Conservation (phyloP, 192 early-diverging fungal species). For the Allomyces macrogynus region DNA sequence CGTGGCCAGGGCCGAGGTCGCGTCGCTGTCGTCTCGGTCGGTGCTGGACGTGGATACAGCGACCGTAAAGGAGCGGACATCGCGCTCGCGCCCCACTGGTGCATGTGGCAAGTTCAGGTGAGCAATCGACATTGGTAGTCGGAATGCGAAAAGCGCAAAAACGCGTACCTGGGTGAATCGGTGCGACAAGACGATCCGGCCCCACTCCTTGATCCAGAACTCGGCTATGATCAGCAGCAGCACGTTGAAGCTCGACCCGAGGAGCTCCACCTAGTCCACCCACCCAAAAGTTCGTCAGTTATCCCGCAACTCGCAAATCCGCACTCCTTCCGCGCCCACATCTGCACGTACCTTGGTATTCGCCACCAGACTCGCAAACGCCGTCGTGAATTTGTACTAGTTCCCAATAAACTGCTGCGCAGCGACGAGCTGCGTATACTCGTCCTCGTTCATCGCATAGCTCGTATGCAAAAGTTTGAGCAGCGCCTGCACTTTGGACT, state of each 20-base stretch:
- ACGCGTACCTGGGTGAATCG: neutral
- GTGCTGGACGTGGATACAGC: neutral
- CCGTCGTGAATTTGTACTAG: neutral
- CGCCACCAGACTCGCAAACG: neutral
- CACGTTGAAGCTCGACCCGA: neutral
- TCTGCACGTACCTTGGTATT: neutral
- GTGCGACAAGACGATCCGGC: neutral
- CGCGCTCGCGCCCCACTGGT: neutral
- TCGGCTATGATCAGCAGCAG: neutral
- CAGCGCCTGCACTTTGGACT: neutral
- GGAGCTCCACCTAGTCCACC: neutral
- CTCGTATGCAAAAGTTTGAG: neutral
- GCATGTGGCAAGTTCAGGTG: neutral
- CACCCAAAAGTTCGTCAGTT: too few relatives aligned
- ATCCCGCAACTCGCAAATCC: neutral
- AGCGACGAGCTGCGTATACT: neutral
- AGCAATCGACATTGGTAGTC: neutral
- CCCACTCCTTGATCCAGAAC: neutral
- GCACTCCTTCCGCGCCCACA: too few relatives aligned
- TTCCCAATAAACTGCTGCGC: neutral
- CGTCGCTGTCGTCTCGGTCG: neutral
- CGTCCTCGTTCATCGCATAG: neutral
- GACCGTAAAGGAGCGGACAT: neutral
- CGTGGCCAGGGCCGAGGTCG: neutral
- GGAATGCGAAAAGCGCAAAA: neutral